phyloP scores from a whole-genome alignment of 306 rosid species.

The Begonia fuchsioides region DNA sequence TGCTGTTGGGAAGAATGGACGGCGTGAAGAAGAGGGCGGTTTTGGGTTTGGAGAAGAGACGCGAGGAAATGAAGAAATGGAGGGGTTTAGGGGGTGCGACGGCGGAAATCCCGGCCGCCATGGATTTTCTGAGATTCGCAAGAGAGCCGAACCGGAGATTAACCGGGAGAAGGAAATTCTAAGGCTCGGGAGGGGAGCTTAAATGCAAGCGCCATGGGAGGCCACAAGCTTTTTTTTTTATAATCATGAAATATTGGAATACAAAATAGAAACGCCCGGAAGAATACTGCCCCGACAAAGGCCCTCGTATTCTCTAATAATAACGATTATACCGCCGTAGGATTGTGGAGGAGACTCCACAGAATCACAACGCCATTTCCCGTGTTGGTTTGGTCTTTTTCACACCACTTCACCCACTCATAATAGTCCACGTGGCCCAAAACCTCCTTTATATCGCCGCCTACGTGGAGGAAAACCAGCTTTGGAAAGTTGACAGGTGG shows the following conservation, averaged over 20 bases:
- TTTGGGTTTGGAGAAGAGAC: constrained; percentile 17
- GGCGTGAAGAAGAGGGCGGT: constrained; percentile 23
- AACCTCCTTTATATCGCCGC: too few species aligned
- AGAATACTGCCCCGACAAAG: not conserved
- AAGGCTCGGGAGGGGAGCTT: not conserved
- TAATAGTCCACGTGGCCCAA: constrained; percentile 12
- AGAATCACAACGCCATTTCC: constrained; percentile 11
- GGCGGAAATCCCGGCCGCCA: constrained; percentile 70
- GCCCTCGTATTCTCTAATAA: not conserved
- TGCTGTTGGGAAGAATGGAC: constrained; percentile 14
- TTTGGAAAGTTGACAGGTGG: too few species aligned
- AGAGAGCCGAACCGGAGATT: not conserved
- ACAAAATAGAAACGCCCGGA: not conserved
- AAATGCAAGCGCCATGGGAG: constrained; percentile 3
- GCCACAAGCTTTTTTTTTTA: constrained; percentile 12
- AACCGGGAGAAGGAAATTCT: not conserved
- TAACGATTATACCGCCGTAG: constrained; percentile 7
- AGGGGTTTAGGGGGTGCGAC: constrained; percentile 33
- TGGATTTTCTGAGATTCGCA: constrained; percentile 12
- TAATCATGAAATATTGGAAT: not conserved
- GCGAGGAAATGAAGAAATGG: constrained; percentile 22
- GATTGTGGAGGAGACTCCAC: constrained; percentile 17
- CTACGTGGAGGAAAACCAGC: too few species aligned
- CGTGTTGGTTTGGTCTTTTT: too few species aligned
- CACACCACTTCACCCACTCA: too few species aligned